Evolutionary conservation across 2,329 filamentous ascomycete genomes (phyloP).

Genomic region (Leptographium wingfieldii): DNA sequence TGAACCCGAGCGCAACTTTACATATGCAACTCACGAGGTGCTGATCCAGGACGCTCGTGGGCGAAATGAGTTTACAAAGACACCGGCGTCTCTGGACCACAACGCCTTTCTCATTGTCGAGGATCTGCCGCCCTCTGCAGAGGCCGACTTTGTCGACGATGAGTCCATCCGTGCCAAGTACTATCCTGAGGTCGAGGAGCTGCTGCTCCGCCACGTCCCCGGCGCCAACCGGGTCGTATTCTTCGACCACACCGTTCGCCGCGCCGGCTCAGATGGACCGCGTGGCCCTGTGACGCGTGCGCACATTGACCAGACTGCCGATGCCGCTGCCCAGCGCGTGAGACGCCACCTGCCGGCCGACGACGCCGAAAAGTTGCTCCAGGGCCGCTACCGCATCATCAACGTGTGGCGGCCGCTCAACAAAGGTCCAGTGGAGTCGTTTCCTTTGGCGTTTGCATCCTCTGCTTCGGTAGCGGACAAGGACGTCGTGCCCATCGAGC

Average conservation of each 20-base stretch:
- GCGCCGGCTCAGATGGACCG: conserved; percentile 40
- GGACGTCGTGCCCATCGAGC: conserved; percentile 61
- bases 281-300: conserved; percentile 59
- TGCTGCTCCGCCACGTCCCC: conserved; percentile 55
- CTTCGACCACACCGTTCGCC: conserved; percentile 85
- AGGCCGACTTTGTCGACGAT: conserved; percentile 54
- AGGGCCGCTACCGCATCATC: conserved; percentile 65
- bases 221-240: conserved; percentile 55
- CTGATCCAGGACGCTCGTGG: conserved; percentile 62
- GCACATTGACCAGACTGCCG: conserved; percentile 72
- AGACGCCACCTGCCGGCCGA: conserved; percentile 47
- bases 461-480: conserved; percentile 45
- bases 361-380: conserved; percentile 54
- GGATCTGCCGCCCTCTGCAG: conserved; percentile 41
- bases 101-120: conserved; percentile 56
- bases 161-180: conserved; percentile 57
- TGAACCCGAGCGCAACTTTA: conserved; percentile 53
- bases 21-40: conserved; percentile 34
- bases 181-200: conserved; percentile 70
- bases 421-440: conserved; percentile 47
- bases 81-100: conserved; percentile 18
- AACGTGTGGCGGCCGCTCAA: conserved; percentile 71
- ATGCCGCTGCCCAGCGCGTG: conserved; percentile 55
- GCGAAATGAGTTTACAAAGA: conserved; percentile 32
- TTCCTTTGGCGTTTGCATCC: conserved; percentile 57